Percentiles rank a stretch among this genome's conserved stretches.
Evolutionary conservation across 352 stramenopile genomes (phyloP).

Genomic region (Peronospora destructor): DNA sequence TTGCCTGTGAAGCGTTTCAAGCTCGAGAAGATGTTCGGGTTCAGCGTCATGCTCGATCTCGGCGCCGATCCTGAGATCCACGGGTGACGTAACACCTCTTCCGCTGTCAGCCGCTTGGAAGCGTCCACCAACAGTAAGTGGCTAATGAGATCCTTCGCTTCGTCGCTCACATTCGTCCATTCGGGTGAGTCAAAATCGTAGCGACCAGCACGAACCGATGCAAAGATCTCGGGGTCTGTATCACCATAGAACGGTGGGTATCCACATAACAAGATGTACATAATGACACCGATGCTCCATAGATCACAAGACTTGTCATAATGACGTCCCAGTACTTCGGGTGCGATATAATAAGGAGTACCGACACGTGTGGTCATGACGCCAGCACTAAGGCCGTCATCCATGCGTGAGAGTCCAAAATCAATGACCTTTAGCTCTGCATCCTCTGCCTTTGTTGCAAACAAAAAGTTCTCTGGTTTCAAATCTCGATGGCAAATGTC

Average conservation of each 20-base stretch:
- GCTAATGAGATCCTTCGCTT: constrained; percentile 93
- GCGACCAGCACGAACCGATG: constrained; percentile 61
- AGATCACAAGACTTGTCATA: constrained; percentile 96
- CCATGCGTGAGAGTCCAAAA: constrained; percentile 93
- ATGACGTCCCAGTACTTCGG: constrained; percentile 89
- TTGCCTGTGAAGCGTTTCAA: constrained; percentile 84
- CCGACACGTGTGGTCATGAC: constrained; percentile 95
- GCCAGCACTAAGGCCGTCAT: constrained; percentile 71
- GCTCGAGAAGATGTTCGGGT: constrained; percentile 80
- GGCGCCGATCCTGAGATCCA: constrained; percentile 79
- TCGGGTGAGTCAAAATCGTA: constrained; percentile 85
- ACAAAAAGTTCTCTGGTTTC: constrained; percentile 97
- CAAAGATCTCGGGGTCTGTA: constrained; percentile 88
- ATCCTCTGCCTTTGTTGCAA: constrained; percentile 86
- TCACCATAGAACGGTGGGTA: constrained; percentile 95
- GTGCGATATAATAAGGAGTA: constrained; percentile 93
- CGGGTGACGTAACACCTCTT: constrained; percentile 78
- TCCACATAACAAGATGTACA: constrained; percentile 93
- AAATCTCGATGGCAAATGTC: constrained; percentile 97
- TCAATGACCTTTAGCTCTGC: constrained; percentile 98
- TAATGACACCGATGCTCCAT: constrained; percentile 94
- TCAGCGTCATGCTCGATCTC: constrained; percentile 66
- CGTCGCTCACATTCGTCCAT: constrained; percentile 72
- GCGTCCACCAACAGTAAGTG: constrained; percentile 91
- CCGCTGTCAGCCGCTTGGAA: constrained; percentile 87